phyloP scores from a whole-genome alignment of 2,329 filamentous ascomycete genomes.

The Diaporthe sp. region DNA sequence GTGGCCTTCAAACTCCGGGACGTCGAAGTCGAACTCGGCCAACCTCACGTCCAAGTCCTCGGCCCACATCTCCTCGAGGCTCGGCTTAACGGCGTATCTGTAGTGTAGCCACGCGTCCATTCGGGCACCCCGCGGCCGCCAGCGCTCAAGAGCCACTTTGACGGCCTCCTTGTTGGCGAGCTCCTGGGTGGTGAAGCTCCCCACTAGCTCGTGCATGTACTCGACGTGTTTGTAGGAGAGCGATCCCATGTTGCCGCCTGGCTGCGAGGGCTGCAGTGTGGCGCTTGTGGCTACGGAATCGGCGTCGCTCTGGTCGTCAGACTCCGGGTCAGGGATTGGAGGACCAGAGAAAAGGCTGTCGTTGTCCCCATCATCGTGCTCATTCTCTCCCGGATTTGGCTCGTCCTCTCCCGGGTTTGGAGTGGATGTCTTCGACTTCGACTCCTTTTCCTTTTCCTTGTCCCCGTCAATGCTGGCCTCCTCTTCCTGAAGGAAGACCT shows the following conservation, averaged over 20 bases:
- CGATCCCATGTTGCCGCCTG: slow-evolving; percentile 1
- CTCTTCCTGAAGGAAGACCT: background rate
- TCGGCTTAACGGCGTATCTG: background rate
- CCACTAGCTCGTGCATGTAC: background rate
- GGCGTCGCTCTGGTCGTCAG: background rate
- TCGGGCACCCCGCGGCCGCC: slow-evolving; percentile 17
- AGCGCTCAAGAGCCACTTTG: slow-evolving; percentile 11
- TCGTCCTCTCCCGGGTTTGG: background rate
- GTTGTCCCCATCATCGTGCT: background rate
- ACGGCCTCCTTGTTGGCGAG: slow-evolving; percentile 30
- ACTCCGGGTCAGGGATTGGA: background rate
- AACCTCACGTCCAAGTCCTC: slow-evolving; percentile 1
- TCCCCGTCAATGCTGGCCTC: background rate
- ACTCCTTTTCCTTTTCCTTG: background rate
- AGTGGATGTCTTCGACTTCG: background rate
- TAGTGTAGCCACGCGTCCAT: slow-evolving; percentile 8
- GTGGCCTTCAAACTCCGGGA: background rate
- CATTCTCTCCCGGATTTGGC: background rate
- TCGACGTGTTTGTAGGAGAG: slow-evolving; percentile 23
- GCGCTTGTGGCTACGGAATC: background rate
- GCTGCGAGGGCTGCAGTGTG: background rate
- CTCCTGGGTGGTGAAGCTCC: slow-evolving; percentile 24
- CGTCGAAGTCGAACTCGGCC: slow-evolving; percentile 11
- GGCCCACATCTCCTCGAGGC: background rate
- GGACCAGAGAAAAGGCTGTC: background rate